Conservation (phyloP, 2,329 filamentous ascomycete genomes). For the Eutypa lata region DNA sequence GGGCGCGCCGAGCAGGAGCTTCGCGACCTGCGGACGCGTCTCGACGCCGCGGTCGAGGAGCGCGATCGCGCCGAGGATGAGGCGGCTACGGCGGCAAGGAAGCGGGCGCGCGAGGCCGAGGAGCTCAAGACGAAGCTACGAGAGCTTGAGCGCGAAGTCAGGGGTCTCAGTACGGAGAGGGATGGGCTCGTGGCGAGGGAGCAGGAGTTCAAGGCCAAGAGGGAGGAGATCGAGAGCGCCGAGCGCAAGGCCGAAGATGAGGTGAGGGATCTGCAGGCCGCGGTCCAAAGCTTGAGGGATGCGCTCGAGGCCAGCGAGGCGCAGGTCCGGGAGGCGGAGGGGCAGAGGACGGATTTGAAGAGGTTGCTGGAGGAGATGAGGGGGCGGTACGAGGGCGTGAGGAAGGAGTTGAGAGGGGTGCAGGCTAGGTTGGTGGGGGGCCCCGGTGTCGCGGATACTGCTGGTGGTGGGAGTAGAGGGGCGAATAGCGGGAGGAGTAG, state of each 20-base stretch:
- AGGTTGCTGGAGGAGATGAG: conserved; percentile 76
- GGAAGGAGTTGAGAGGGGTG: conserved; percentile 59
- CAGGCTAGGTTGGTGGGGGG: conserved; percentile 42
- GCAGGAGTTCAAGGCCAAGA: conserved; percentile 60
- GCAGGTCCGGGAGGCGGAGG: conserved; percentile 79
- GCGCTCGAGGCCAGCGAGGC: conserved; percentile 85
- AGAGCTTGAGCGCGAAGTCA: conserved; percentile 76
- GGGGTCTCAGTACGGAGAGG: conserved; percentile 67
- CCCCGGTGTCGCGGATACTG: conserved; percentile 21
- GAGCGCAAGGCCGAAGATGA: conserved; percentile 70
- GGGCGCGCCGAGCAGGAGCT: conserved; percentile 76
- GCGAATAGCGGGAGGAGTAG: conserved; percentile 40
- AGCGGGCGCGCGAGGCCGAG: conserved; percentile 78
- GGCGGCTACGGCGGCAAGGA: conserved; percentile 71
- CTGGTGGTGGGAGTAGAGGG: conserved; percentile 16
- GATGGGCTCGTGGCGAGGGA: conserved; percentile 74
- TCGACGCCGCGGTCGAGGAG: conserved; percentile 91
- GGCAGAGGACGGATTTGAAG: conserved; percentile 73
- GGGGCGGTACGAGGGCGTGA: conserved; percentile 72
- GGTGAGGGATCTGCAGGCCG: conserved; percentile 68
- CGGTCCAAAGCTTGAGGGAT: conserved; percentile 74
- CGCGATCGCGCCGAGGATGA: conserved; percentile 91
- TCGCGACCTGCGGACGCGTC: conserved; percentile 81
- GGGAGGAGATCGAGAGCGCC: conserved; percentile 64
- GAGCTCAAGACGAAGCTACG: conserved; percentile 76